Percentiles rank a stretch among this genome's conserved stretches.
Conservation (phyloP, 78 protist genomes). For the Dictyostelium intermedium region DNA sequence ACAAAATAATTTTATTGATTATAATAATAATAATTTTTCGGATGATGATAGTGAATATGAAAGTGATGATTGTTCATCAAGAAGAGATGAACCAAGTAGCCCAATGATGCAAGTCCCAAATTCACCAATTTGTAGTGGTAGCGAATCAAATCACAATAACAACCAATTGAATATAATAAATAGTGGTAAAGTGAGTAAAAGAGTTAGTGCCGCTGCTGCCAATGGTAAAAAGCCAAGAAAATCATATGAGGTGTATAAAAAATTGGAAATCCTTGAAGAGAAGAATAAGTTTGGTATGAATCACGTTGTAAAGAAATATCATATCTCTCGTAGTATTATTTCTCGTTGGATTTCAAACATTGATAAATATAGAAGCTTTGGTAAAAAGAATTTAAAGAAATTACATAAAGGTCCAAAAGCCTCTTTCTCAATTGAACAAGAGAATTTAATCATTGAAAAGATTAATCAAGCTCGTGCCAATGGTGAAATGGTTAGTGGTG, state of each 20-base stretch:
- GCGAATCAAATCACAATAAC: neutral
- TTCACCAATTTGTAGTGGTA: neutral
- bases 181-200: neutral
- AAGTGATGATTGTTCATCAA: neutral
- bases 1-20: neutral
- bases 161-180: neutral
- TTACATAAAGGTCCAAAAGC: constrained; percentile 75
- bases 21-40: neutral
- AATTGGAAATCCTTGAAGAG: constrained; percentile 54
- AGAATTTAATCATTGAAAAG: constrained; percentile 14
- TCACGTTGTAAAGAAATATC: constrained; percentile 46
- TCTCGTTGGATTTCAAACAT: constrained; percentile 56
- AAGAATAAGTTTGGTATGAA: constrained; percentile 51
- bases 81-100: neutral
- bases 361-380: constrained; percentile 37
- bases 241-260: constrained; percentile 55
- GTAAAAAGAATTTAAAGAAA: constrained; percentile 60
- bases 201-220: neutral
- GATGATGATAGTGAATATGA: neutral
- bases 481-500: constrained; percentile 47
- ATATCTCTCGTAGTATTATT: constrained; percentile 37
- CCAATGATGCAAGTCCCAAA: constrained; percentile 12
- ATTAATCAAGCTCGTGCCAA: constrained; percentile 13
- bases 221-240: constrained; percentile 49
- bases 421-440: constrained; percentile 65